Base-by-base conservation (phyloP, 2,329 filamentous ascomycete species). In the Fusarium illudens region DNA sequence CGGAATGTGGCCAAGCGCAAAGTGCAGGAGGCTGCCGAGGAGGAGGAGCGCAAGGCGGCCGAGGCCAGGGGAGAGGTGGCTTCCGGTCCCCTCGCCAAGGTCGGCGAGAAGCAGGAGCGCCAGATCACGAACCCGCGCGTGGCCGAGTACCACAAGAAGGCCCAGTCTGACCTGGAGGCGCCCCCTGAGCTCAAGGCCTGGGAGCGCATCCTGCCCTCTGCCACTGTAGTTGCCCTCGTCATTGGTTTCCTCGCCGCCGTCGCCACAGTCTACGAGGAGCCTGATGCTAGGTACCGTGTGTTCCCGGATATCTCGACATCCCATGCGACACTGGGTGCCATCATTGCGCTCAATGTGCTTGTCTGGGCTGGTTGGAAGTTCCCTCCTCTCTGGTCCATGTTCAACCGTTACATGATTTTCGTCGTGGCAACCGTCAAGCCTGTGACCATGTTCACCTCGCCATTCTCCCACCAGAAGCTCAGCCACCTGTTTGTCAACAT, bases 361-460 rank as follows among this genome's bases (percentile, higher is more conserved):
- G 80, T 90, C 11, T 89, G 84, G 68, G 59, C 84, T 22, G 79
- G 83, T 27, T 93, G 91, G 89, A 85, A 84, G 68, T 68, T 88
- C 11, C 90, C 91, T 48, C 87, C 87, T 1, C 71, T 89, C 29
- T 95, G 90, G 89, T 78, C 80, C 12, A 53, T 88, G 15, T 79
- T 93, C 69, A 94, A 93, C 79, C 86, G 83, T 65, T 90, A 90
- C 80, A 89, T 92, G 79, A 81, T 91, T 37, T 77, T 90, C 33
- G 81, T 89, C 9, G 84, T 90, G 7, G 90, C 87, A 7, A 88
- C 88, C 53, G 90, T 92, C 9, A 84, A 84, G 65, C 84, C 90
- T 4, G 60, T 87, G 19, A 85, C 86, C 65, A 77, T 92, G 64
- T 73, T 95, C 27, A 87, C 87, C 32, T 87, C 87, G 68, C 80